A percentile compares a stretch with the other conserved stretches of the same genome.
Conservation (phyloP, 352 stramenopile genomes). For the Phytophthora multivora region DNA sequence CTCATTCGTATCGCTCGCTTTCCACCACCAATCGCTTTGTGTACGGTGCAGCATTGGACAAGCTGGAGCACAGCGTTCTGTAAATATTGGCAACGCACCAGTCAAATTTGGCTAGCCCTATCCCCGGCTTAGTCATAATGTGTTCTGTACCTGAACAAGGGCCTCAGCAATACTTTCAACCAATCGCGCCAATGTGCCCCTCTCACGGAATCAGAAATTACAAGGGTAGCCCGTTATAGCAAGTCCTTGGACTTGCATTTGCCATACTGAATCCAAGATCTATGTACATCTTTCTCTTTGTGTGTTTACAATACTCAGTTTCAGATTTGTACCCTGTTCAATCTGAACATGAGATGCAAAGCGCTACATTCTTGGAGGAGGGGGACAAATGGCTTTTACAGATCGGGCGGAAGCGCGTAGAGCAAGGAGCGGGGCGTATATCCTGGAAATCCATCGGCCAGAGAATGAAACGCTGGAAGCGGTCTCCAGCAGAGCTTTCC, state of each 20-base stretch:
- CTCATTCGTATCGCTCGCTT: conserved; percentile 2
- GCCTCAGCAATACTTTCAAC: neutral
- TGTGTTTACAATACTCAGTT: neutral
- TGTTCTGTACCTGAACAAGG: too few species aligned
- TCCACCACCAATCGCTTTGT: too few species aligned
- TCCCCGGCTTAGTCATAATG: too few species aligned
- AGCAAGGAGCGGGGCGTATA: neutral
- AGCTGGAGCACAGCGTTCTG: too few species aligned
- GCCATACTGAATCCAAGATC: neutral
- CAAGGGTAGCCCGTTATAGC: neutral
- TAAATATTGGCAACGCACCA: too few species aligned
- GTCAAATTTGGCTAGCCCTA: too few species aligned
- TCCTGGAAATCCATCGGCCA: neutral
- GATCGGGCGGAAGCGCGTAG: neutral
- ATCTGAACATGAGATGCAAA: too few species aligned
- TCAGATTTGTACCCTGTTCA: neutral
- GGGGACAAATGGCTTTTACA: neutral
- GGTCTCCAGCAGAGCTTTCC: neutral
- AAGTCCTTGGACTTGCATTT: too few species aligned
- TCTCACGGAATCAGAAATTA: neutral
- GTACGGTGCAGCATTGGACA: too few species aligned
- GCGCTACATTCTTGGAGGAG: neutral
- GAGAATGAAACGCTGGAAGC: neutral
- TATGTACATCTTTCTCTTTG: neutral
- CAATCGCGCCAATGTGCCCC: neutral